Evolutionary conservation across 2,329 filamentous ascomycete genomes (phyloP).

Genomic region (Celoporthe dispersa): DNA sequence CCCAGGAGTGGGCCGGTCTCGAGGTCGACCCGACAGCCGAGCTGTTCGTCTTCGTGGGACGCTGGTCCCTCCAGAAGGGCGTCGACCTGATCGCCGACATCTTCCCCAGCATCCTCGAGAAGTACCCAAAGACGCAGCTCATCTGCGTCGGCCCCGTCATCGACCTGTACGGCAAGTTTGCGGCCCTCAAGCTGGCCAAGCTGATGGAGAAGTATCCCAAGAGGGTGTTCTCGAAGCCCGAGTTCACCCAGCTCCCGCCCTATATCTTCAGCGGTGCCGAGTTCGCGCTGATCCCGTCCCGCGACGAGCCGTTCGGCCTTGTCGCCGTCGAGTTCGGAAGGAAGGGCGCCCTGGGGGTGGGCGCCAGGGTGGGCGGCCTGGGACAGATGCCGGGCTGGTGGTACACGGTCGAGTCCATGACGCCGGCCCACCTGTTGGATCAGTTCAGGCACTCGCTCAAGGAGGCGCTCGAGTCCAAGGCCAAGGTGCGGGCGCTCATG

Average conservation of each 20-base stretch:
- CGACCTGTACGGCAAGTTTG: slow-evolving; percentile 69
- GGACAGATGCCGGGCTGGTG: slow-evolving; percentile 73
- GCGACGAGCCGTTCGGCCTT: slow-evolving; percentile 71
- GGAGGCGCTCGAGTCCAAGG: slow-evolving; percentile 60
- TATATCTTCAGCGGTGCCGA: slow-evolving; percentile 71
- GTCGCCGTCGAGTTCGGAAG: slow-evolving; percentile 71
- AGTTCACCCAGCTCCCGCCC: slow-evolving; percentile 68
- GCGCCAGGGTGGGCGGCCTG: slow-evolving; percentile 66
- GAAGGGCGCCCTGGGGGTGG: slow-evolving; percentile 68
- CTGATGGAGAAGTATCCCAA: slow-evolving; percentile 70
- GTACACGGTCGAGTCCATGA: slow-evolving; percentile 69
- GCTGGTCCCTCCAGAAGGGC: slow-evolving; percentile 73
- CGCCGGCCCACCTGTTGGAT: slow-evolving; percentile 63
- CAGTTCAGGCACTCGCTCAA: slow-evolving; percentile 68
- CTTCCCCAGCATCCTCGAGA: slow-evolving; percentile 63
- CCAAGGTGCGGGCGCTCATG: slow-evolving; percentile 62
- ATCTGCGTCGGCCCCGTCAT: slow-evolving; percentile 67
- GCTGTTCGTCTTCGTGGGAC: slow-evolving; percentile 71
- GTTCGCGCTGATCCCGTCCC: slow-evolving; percentile 69
- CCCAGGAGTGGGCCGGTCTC: slow-evolving; percentile 71
- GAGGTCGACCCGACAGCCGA: slow-evolving; percentile 65
- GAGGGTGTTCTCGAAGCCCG: slow-evolving; percentile 68
- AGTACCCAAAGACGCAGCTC: slow-evolving; percentile 61
- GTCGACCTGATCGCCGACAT: slow-evolving; percentile 70
- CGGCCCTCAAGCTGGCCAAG: slow-evolving; percentile 63